Evolutionary conservation across 768 basidiomycete genomes (phyloP), one percentile per base, ranked within the genome.

Genomic region (Boletellus ananas): DNA sequence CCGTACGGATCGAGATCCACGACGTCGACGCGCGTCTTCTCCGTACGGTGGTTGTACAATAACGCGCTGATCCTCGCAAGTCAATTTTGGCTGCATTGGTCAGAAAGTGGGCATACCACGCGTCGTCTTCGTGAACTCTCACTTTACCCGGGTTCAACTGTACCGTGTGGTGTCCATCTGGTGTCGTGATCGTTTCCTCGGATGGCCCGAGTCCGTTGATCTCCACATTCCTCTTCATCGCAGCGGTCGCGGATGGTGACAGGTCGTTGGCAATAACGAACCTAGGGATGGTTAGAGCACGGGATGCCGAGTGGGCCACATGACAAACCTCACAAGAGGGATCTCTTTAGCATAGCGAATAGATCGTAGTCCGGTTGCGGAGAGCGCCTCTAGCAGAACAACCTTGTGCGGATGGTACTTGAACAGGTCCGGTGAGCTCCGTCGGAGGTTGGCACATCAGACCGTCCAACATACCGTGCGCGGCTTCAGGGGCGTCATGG

Each of bases 1-100:
- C 96, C 96, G 61, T 98, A 99, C 0, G 96, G 96, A 65, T 99
- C 96, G 23, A 99, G 79, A 66, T 99, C 96, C n/a, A 99, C 84
- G 25, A 90, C 90, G 55, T 98, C 94, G 17, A 97, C 94, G 3
- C 85, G 81, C 11, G 75, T 70, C 40, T 74, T 78, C 45, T 84
- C 84, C 25, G 81, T 74, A 34, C 94, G 84, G 62, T 94, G 93
- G 41, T 78, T 78, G 64, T 96, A 98, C 90, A 99, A 93, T 44
- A 94, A 72, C 3, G 87, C 77, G 61, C 94, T 96, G 14, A 43
- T 3, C 6, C 36, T 35, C n/a, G 12, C 47, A 12, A 43, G 42
- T 27, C 8, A 4, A 40, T 9, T 23, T 3, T 23, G 20, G 3
- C 9, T 14, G 17, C 14, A 10, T 14, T 13, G 18, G 41, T 37